phyloP scores from a whole-genome alignment of 208 protist genomes.

The Lotmaria passim region DNA sequence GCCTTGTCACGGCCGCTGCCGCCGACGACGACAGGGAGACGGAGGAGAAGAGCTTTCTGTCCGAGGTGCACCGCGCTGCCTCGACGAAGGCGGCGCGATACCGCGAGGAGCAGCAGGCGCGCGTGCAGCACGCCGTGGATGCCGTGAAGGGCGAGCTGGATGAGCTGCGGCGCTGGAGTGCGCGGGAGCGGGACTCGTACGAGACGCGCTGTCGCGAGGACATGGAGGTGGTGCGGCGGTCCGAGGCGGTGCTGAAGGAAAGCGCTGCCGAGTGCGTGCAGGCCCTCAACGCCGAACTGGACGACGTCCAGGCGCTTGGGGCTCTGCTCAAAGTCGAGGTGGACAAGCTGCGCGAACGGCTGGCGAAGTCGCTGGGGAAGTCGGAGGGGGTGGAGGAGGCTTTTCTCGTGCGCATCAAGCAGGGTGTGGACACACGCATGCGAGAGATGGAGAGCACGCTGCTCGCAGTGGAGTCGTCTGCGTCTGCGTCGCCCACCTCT shows the following conservation, averaged over 20 bases:
- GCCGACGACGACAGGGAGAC: slow-evolving; percentile 6
- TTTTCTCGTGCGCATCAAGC: slow-evolving; percentile 69
- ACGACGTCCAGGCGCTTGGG: slow-evolving; percentile 79
- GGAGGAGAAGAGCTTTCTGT: slow-evolving; percentile 7
- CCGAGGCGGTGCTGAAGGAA: slow-evolving; percentile 73
- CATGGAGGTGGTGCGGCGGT: slow-evolving; percentile 62
- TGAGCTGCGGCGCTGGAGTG: slow-evolving; percentile 59
- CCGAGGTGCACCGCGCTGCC: slow-evolving; percentile 63
- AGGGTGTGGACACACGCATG: slow-evolving; percentile 71
- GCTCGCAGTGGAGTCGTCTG: slow-evolving; percentile 14
- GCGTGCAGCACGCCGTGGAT: slow-evolving; percentile 62
- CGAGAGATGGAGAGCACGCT: slow-evolving; percentile 59
- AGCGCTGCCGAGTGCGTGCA: slow-evolving; percentile 76
- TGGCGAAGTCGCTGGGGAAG: slow-evolving; percentile 53
- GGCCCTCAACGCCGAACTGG: slow-evolving; percentile 76
- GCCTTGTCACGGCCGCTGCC: background rate
- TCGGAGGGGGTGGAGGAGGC: slow-evolving; percentile 70
- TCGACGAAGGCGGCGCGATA: slow-evolving; percentile 61
- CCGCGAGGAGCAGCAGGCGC: slow-evolving; percentile 49
- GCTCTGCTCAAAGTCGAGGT: slow-evolving; percentile 66
- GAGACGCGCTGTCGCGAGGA: slow-evolving; percentile 68
- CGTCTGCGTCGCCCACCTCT: background rate
- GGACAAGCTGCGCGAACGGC: slow-evolving; percentile 63
- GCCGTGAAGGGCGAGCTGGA: slow-evolving; percentile 57
- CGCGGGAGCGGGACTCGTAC: slow-evolving; percentile 71